Conservation (phyloP, 805 yeast species). For the Vanderwaltozyma verrucispora region DNA sequence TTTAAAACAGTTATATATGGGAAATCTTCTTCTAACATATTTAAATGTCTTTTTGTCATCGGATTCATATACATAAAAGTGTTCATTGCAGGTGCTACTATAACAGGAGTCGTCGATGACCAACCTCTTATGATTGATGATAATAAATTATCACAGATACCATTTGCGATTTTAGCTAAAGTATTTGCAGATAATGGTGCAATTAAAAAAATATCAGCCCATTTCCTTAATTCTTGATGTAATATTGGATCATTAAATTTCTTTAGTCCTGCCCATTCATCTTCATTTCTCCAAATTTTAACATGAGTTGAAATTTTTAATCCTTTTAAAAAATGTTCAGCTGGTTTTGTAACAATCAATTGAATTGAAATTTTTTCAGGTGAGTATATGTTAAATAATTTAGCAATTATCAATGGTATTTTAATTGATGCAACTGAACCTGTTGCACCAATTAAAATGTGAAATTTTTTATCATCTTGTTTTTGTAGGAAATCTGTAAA, state of each 20-base stretch:
- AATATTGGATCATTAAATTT: slow-evolving; percentile 63
- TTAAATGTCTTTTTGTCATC: slow-evolving; percentile 62
- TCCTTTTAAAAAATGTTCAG: slow-evolving; percentile 59
- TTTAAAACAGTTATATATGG: slow-evolving; percentile 65
- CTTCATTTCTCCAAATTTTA: slow-evolving; percentile 78
- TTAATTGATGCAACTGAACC: slow-evolving; percentile 97
- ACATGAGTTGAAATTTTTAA: slow-evolving; percentile 61
- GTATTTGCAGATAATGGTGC: slow-evolving; percentile 78
- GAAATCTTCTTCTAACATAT: slow-evolving; percentile 54
- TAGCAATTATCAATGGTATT: slow-evolving; percentile 80
- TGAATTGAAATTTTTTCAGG: slow-evolving; percentile 69
- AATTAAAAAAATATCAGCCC: slow-evolving; percentile 74
- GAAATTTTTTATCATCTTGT: slow-evolving; percentile 76
- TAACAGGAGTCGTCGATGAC: slow-evolving; percentile 63
- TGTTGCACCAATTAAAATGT: slow-evolving; percentile 83
- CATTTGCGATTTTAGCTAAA: slow-evolving; percentile 62
- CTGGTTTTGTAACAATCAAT: slow-evolving; percentile 67
- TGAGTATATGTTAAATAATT: slow-evolving; percentile 71
- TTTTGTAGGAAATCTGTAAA: slow-evolving; percentile 62
- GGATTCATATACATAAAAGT: slow-evolving; percentile 77
- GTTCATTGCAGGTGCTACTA: slow-evolving; percentile 80
- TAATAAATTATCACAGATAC: slow-evolving; percentile 65
- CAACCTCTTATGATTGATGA: slow-evolving; percentile 69
- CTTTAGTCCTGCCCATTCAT: slow-evolving; percentile 51
- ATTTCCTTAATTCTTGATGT: slow-evolving; percentile 68